Evolutionary conservation across 2,329 filamentous ascomycete genomes (phyloP), one percentile per base, ranked within the genome.

Genomic region (Aspergillus pseudonomiae): DNA sequence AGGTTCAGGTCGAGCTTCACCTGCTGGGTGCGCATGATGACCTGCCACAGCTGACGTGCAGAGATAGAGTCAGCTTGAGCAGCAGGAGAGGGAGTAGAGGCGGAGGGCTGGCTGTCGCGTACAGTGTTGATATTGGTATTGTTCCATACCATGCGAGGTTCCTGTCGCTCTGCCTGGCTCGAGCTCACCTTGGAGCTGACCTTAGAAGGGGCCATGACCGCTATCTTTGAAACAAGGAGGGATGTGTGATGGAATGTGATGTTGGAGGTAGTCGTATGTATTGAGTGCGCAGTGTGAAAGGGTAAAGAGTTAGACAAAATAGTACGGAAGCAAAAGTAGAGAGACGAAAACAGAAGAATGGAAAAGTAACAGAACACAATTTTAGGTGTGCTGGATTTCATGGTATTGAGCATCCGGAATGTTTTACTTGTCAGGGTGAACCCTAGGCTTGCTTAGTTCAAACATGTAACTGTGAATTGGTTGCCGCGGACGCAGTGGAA

Each of bases 191-290:
- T 26, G 2, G 21, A 26, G 21, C 21, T 1, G 4, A 14, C 2
- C n/a, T 46, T 21, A 12, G 21, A 12, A 10, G 4, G 21, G 21
- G 43, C n/a, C 21, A 46, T 46, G 43, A 11, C 6, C n/a, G 12
- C 4, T 24, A n/a, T 24, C n/a, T 24, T 14, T 16, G 1, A 7
- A n/a, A n/a, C 6, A 1, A 9, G 9, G 19, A 10, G 39, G 9
- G 16, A n/a, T 14, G 43, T 46, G 4, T 46, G n/a, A 3, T 24
- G 10, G 24, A n/a, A 24, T 5, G 10, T 4, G n/a, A 16, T 11
- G n/a, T 24, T 14, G 2, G n/a, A 5, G 9, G n/a, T 9, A n/a
- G n/a, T 6, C 0, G 19, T 19, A n/a, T 1, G 39, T 41, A 10
- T 46, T 12, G n/a, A 24, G n/a, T 24, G 10, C 24, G n/a, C 9